A percentile compares a stretch with the other conserved stretches of the same genome.
phyloP scores from a whole-genome alignment of 164 flowering plant species.

The Liriodendron chinense region DNA sequence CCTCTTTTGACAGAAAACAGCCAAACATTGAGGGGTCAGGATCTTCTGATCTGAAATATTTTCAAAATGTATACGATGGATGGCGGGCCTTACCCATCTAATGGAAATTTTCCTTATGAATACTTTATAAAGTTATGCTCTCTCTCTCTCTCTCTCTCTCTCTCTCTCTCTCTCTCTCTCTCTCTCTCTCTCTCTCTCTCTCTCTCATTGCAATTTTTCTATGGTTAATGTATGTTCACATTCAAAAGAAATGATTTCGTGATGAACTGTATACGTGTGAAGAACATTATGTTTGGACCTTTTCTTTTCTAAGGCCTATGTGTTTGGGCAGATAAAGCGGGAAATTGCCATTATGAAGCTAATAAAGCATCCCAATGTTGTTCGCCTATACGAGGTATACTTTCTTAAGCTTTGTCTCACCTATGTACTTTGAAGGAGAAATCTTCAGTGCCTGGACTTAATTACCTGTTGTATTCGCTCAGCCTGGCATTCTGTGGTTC shows the following conservation, averaged over 20 bases:
- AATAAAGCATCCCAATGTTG: slow-evolving; percentile 91
- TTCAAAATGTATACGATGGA: too few species aligned
- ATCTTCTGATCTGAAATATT: too few species aligned
- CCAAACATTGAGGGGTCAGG: too few species aligned
- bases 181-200: too few species aligned
- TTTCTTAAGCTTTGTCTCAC: neutral
- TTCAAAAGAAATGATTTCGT: neutral
- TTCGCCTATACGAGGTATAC: slow-evolving; percentile 71
- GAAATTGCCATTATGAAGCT: slow-evolving; percentile 89
- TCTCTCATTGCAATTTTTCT: neutral
- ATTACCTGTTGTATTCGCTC: neutral
- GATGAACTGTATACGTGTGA: neutral
- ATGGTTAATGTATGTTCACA: neutral
- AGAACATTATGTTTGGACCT: neutral
- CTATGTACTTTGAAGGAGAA: neutral
- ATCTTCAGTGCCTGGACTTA: neutral
- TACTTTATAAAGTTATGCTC: too few species aligned
- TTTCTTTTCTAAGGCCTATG: neutral
- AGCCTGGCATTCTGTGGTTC: neutral
- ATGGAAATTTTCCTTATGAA: too few species aligned
- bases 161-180: neutral
- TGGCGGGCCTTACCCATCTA: too few species aligned
- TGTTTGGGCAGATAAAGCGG: slow-evolving; percentile 55
- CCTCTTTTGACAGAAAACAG: too few species aligned
- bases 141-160: neutral